Conservation (phyloP, 2,329 filamentous ascomycete genomes). For the Scedosporium minutisporum region DNA sequence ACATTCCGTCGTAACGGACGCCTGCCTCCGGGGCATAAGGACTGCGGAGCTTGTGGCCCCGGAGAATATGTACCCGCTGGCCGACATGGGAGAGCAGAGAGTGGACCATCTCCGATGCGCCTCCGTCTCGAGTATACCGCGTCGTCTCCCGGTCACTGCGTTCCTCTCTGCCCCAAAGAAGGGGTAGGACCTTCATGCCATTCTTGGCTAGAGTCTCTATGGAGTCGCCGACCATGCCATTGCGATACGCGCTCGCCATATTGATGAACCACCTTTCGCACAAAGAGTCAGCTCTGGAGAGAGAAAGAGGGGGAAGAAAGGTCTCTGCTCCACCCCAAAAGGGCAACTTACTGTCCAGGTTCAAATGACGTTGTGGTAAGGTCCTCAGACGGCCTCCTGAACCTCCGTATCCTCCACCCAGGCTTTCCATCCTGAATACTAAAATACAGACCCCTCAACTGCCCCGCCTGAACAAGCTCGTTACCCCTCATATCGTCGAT, state of each 20-base stretch:
- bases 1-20: constrained; percentile 50
- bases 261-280: constrained; percentile 46
- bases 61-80: constrained; percentile 38
- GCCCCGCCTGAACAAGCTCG: constrained; percentile 24
- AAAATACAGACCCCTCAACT: constrained; percentile 31
- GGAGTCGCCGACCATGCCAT: constrained; percentile 40
- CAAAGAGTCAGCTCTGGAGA: not conserved
- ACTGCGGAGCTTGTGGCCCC: constrained; percentile 41
- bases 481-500: constrained; percentile 33
- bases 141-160: constrained; percentile 20
- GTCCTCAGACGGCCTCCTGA: constrained; percentile 23
- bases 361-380: constrained; percentile 33
- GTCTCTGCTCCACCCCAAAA: not conserved
- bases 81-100: constrained; percentile 40
- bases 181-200: constrained; percentile 34
- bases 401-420: constrained; percentile 23
- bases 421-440: constrained; percentile 17
- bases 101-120: constrained; percentile 34
- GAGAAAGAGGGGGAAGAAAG: not conserved
- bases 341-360: constrained; percentile 33
- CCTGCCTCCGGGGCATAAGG: constrained; percentile 41
- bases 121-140: constrained; percentile 36
- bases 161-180: constrained; percentile 43
- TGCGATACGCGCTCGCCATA: constrained; percentile 43
- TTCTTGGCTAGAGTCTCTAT: constrained; percentile 33